Base-by-base conservation (phyloP, 805 yeast species). In the Myxozyma neotropica region DNA sequence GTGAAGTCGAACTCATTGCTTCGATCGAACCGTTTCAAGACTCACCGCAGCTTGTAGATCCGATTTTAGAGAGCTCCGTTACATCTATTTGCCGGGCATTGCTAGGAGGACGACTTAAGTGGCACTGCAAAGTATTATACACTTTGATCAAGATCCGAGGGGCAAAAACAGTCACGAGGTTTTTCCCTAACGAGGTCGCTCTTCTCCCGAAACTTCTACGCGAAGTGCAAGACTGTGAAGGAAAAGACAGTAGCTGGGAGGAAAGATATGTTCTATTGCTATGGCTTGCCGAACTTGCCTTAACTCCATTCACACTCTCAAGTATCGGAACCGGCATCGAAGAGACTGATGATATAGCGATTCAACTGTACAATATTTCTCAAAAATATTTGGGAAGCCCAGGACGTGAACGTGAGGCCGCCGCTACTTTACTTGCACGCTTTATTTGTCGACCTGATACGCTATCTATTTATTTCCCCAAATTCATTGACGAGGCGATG, bases 191-290 rank as follows among this genome's bases (percentile, higher is more conserved):
- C 29, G 85, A 87, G 54, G 81, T 87, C 1, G 73, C 77, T 56
- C 67, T 81, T 15, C 70, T 89, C 5, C 76, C 78, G 0, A 58
- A 64, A 2, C 70, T 81, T n/a, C 19, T 79, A 0, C 39, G 52
- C 2, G 59, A 66, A 21, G 57, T 80, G 10, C 67, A 58, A 5
- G 7, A 27, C 0, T 31, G 23, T 29, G 27, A 69, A 55, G 53
- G 91, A 88, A 88, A 89, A 86, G 80, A 96, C 90, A 70, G 95
- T 88, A 82, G 83, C 89, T 78, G 98, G 98, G 82, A 93, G 91
- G 88, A 90, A 84, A 82, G 96, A 96, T 78, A 84, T 91, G 74
- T 97, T 97, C 77, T 93, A 88, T 87, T 90, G 7, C 74, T 87
- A 2, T 92, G 96, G 96, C 77, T 89, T 8, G 80, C 86, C 0